Evolutionary conservation across 1,284 basidiomycete species (phyloP).

Genomic region (Thecaphora thlaspeos): DNA sequence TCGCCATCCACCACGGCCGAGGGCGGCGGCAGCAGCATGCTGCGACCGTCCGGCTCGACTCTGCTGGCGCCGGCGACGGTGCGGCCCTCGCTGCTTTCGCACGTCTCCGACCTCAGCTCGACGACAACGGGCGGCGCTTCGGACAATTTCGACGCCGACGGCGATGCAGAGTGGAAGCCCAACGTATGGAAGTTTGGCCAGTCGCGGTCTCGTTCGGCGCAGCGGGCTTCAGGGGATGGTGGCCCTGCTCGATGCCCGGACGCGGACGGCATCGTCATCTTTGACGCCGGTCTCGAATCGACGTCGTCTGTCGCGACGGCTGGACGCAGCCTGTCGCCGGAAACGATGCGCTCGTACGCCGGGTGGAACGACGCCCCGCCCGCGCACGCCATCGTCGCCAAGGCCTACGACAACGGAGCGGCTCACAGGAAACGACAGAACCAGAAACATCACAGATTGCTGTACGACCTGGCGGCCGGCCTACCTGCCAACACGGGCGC

Average conservation of each 20-base stretch:
- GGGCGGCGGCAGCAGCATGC: slow-evolving; percentile 2
- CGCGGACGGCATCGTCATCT: neutral
- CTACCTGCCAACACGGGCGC: slow-evolving; percentile 48
- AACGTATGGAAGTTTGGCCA: slow-evolving; percentile 44
- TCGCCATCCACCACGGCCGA: too few relatives aligned
- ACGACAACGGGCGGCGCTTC: neutral
- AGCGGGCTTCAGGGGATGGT: neutral
- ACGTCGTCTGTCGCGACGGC: neutral
- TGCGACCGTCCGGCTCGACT: too few relatives aligned
- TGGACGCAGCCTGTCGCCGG: neutral
- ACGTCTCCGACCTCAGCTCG: neutral
- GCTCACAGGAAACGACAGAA: slow-evolving; percentile 16
- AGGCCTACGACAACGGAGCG: slow-evolving; percentile 39
- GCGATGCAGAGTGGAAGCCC: slow-evolving; percentile 39
- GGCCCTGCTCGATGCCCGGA: too few relatives aligned
- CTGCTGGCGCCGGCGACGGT: neutral
- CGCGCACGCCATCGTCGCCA: slow-evolving; percentile 30
- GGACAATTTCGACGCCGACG: slow-evolving; percentile 5
- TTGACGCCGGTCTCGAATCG: neutral
- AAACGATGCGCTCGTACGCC: slow-evolving; percentile 5
- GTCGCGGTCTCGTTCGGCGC: neutral
- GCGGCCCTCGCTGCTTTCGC: neutral
- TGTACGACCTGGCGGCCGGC: slow-evolving; percentile 49
- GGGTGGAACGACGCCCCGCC: slow-evolving; percentile 50
- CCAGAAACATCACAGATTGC: slow-evolving; percentile 30